Evolutionary conservation across 192 early-diverging fungal species (phyloP), one percentile per base, ranked within the genome.

Genomic region (Linnemannia exigua): DNA sequence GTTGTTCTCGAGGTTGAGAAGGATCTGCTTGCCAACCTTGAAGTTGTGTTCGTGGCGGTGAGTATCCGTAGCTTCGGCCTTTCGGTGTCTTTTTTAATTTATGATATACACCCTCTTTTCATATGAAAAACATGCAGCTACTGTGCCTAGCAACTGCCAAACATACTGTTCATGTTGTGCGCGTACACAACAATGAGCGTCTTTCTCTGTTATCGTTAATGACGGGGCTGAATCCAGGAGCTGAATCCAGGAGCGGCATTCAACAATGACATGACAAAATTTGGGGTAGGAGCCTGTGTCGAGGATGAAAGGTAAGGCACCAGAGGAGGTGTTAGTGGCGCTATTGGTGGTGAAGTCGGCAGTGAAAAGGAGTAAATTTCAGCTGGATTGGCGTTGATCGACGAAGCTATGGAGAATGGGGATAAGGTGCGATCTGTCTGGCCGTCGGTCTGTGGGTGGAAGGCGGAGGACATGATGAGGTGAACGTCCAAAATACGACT

Each of bases 321-420:
- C 73, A 8, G 81, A 88, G 8, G 75, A 51, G 2, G 77, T 28
- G 35, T 85, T 67, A 9, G 25, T 15, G 0, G 90, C 22, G 51
- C 90, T 89, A 74, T 93, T 94, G 85, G 88, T 91, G 0, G 89
- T 79, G 46, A 91, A 90, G 50, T 91, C 90, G 1, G 84, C 87
- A 5, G 80, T 28, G 0, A 81, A 75, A 4, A 93, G 76, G 15
- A 85, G 52, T 4, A 73, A 16, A 7, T 81, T 69, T 91, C 93
- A 94, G 75, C 92, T 74, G 2, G 51, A 22, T 22, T 74, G 73
- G 2, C 22, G 73, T 22, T 74, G 51, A n/a, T 74, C 35, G 17
- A 74, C 35, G 31, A 63, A 54, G 19, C 11, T 17, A 2, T 52
- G 73, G 14, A 74, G 52, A 16, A 63, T 74, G 19, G 73, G 58